Base-by-base conservation (phyloP, 148 eudicot species). In the Rhododendron williamsianum region DNA sequence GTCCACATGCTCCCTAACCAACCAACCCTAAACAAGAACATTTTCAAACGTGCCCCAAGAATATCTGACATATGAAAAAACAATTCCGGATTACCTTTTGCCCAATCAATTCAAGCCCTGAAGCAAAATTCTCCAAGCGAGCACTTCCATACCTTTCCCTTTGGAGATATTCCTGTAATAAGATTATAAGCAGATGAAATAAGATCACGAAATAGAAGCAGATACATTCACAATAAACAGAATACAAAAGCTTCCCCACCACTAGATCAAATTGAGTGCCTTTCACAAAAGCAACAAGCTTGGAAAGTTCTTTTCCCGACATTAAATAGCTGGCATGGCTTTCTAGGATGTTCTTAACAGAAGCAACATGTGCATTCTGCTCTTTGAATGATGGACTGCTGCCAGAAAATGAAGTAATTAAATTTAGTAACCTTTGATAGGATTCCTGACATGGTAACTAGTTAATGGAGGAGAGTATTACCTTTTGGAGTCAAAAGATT, bases 201-300 rank as follows among this genome's bases (percentile, higher is more conserved):
- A 82, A 85, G 86, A 63, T 85, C 19, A 10, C 25, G 35, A 72
- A 81, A 69, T 65, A 35, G 52, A 82, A 80, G 85, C 74, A 77
- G 12, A 85, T 23, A 16, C 21, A 86, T 78, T 76, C 77, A 65
- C 36, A 13, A 76, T 54, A 21, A 41, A 83, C 56, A 19, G 76
- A 74, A 82, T 84, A 46, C 4, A 9, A 38, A 60, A 84, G 56
- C 11, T 52, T 60, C 35, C 85, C 92, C 85, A 97, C 99, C 98
- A 93, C 95, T 41, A 97, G 89, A 92, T 97, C 99, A 91, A 95
- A 95, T 85, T 97, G 99, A 83, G 99, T 95, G 89, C 99, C 99
- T 88, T 97, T 97, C 87, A 97, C 99, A 91, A 97, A 97, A 35
- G 98, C 98, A 89, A 97, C 98, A 87, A 97, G 95, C 90, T 96